phyloP scores from a whole-genome alignment of 2,329 filamentous ascomycete genomes.

The Cryphonectria carpinicola region DNA sequence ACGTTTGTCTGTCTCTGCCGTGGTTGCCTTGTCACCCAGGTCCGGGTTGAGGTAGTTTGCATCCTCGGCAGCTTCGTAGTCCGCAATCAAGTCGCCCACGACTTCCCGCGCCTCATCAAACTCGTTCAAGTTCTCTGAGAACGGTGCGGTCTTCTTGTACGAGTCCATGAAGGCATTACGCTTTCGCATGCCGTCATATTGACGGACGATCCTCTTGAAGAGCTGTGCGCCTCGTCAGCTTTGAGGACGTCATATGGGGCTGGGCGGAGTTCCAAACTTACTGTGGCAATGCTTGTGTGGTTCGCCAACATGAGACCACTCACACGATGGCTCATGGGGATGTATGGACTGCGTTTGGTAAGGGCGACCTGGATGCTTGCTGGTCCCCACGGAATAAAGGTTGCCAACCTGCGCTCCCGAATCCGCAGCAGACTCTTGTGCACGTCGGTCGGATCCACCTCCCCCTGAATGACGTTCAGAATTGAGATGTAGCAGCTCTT shows the following conservation, averaged over 20 bases:
- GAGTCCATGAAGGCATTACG: conserved; percentile 95
- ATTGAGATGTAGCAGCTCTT: conserved; percentile 99
- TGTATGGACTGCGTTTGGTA: conserved; percentile 95
- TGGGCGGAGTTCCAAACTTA: conserved; percentile 42
- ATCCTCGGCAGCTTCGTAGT: conserved; percentile 95
- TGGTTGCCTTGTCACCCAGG: conserved; percentile 55
- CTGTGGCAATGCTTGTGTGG: conserved; percentile 93
- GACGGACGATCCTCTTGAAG: conserved; percentile 90
- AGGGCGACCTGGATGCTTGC: conserved; percentile 97
- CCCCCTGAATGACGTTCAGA: conserved; percentile 97
- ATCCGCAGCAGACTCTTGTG: conserved; percentile 98
- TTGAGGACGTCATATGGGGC: conserved; percentile 3
- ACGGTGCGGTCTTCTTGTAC: conserved; percentile 95
- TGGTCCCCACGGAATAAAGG: conserved; percentile 98
- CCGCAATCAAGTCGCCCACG: conserved; percentile 85
- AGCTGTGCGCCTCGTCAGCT: conserved; percentile 51
- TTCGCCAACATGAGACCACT: conserved; percentile 98
- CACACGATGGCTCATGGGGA: conserved; percentile 90
- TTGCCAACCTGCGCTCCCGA: conserved; percentile 88
- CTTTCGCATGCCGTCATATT: conserved; percentile 94
- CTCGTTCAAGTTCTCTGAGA: conserved; percentile 87
- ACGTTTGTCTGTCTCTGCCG: conserved; percentile 58
- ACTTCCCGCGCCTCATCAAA: conserved; percentile 95
- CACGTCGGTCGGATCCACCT: conserved; percentile 96
- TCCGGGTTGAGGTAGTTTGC: conserved; percentile 86